Base-by-base conservation (phyloP, 2,329 filamentous ascomycete genomes). In the Arthrobotrys megalospora region DNA sequence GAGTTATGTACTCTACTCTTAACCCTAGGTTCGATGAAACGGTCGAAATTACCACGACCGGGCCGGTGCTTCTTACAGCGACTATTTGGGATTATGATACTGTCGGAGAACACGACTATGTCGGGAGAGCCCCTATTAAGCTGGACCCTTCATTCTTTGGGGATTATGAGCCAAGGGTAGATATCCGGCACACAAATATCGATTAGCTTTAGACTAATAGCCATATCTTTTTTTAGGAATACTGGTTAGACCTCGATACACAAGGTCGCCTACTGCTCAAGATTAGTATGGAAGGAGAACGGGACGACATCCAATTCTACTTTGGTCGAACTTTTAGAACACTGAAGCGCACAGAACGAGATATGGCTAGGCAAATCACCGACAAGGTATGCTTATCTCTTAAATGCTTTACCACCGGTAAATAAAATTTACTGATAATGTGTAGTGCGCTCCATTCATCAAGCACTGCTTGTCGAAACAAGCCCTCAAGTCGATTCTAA, bases 41-140 rank as follows among this genome's bases (percentile, higher is more conserved):
- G 0, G 92, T 98, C 60, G 96, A 99, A 83, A 97, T 99, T 80
- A 96, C 94, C 19, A 97, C 97, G 0, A 91, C 92, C 80, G 93
- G 94, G 0, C 90, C 96, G 10, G 88, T 99, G 73, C 97, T 98
- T 82, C 90, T 99, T 81, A 96, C 98, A 82, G 94, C 95, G 36
- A 99, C 96, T 0, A 92, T 98, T 48, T 99, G 96, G 96, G 96
- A 99, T 85, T 97, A 96, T 88, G 96, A 99, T 85, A 94, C 93
- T 12, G 91, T 99, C 82, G 96, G 96, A 67, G 96, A 98, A 83
- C 96, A 99, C 83, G 96, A 99, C 83, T 98, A 97, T 83, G 93
- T 98, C 41, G 96, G 96, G 28, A 90, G 96, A 79, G 98, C 96
- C n/a, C 97, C 94, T 19, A 88, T 99, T 80, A 99, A 99, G 85